A percentile compares a stretch with the other conserved stretches of the same genome.
Conservation (phyloP, 345 rosid genomes). For the Aurinia saxatilis region DNA sequence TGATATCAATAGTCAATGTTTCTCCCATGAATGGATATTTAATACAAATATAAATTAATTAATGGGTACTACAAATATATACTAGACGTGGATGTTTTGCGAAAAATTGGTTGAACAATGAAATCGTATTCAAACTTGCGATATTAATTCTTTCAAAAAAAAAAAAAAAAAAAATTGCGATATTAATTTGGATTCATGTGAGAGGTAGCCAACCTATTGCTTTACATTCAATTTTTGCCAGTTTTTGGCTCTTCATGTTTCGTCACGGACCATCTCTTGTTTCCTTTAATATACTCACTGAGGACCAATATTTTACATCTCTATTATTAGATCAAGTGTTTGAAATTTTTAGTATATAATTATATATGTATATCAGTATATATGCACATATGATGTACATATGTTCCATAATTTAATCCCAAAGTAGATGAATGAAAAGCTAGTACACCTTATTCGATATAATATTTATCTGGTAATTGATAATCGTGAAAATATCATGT, state of each 20-base stretch:
- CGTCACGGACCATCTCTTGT: slow-evolving; percentile 20
- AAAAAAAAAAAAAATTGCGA: too few species aligned
- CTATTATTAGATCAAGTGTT: background rate
- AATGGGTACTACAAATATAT: too few species aligned
- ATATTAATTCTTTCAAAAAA: too few species aligned
- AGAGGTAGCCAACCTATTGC: slow-evolving; percentile 19
- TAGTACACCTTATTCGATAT: background rate
- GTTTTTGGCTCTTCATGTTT: slow-evolving; percentile 12
- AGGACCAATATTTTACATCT: background rate
- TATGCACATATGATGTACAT: background rate
- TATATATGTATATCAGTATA: too few species aligned
- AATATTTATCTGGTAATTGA: background rate
- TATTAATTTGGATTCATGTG: slow-evolving; percentile 22
- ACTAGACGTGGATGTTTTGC: background rate
- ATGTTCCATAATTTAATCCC: background rate
- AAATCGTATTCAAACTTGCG: too few species aligned
- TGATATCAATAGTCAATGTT: background rate
- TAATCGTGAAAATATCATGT: background rate
- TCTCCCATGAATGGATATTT: slow-evolving; percentile 4
- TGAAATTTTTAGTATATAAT: background rate
- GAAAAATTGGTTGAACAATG: background rate
- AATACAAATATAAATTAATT: background rate
- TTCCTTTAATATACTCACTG: slow-evolving; percentile 5
- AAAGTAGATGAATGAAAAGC: slow-evolving; percentile 12
- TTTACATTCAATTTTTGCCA: slow-evolving; percentile 23